Evolutionary conservation across 148 eudicot genomes (phyloP), one percentile per base, ranked within the genome.

Genomic region (Arctostaphylos glauca): DNA sequence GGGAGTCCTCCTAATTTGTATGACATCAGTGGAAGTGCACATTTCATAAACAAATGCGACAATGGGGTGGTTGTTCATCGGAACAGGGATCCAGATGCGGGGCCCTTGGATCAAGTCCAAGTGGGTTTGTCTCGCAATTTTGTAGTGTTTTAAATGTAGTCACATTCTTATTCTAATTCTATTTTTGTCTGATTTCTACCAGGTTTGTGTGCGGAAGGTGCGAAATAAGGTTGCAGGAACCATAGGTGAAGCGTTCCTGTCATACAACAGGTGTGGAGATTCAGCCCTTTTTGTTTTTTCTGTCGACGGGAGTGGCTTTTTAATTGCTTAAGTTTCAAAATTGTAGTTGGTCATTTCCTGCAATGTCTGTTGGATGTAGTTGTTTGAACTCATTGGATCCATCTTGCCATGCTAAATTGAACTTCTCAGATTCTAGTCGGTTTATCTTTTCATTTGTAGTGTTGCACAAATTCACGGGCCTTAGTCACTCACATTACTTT

Each of bases 1-100:
- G 99, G 99, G 41, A 78, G 50, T 18, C 87, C 99, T 81, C 99
- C 99, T 18, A 93, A 88, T 86, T 86, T 96, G 73, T 96, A 96
- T 72, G 98, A 96, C 86, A 96, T 96, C 81, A 96, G 99, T 86
- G 99, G 99, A 81, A 96, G 99, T 87, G 99, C 99, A 56, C 99
- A 96, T 82, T 96, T 96, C 83, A 96, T 96, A 75, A 96, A 96
- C 89, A 96, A 96, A 86, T 96, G 99, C 70, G 99, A 96, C 87
- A 96, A 94, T 86, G 99, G 98, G 25, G 88, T 96, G 81, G 97
- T 96, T 67, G 89, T 96, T 84, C 99, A 94, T 80, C 94, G 99
- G 77, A 96, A 96, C 80, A 88, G 99, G 89, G 98, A 96, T 87
- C 95, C 94, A 19, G 91, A 88, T 15, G 90, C 91, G 62, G 98